phyloP scores from a whole-genome alignment of 441 rosid genomes.

The Populus trichocarpa region DNA sequence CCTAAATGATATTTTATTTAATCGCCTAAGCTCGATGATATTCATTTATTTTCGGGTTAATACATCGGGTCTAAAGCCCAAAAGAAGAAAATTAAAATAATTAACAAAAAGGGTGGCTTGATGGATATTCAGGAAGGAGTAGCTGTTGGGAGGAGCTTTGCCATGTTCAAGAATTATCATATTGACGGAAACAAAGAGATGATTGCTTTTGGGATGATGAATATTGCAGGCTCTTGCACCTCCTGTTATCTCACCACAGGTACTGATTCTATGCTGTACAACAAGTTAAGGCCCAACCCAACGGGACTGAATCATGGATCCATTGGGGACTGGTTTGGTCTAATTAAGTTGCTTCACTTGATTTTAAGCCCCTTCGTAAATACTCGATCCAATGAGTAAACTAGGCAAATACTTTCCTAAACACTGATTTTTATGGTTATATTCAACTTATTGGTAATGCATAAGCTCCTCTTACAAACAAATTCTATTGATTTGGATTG shows the following conservation, averaged over 20 bases:
- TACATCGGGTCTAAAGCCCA: not conserved
- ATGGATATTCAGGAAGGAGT: slow-evolving; percentile 66
- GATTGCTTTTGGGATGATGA: slow-evolving; percentile 94
- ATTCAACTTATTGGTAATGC: no score
- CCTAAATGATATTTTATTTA: no score
- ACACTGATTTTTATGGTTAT: no score
- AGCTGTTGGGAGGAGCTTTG: slow-evolving; percentile 93
- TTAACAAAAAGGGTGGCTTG: not conserved
- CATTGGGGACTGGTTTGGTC: not conserved
- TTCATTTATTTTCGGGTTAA: not conserved
- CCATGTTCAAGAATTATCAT: slow-evolving; percentile 83
- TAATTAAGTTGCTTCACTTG: not conserved
- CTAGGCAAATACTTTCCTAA: no score
- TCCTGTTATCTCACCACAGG: slow-evolving; percentile 96
- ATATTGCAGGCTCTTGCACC: slow-evolving; percentile 82
- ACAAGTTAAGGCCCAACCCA: not conserved
- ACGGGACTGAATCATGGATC: not conserved
- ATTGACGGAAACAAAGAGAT: slow-evolving; percentile 97
- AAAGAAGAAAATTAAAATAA: not conserved
- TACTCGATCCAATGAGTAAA: no score
- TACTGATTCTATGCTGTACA: not conserved
- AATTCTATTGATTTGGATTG: not conserved
- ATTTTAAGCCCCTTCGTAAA: not conserved
- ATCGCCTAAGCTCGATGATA: no score
- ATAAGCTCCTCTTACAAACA: not conserved